phyloP scores from a whole-genome alignment of 208 protist genomes.

The Trichomonas vaginalis region DNA sequence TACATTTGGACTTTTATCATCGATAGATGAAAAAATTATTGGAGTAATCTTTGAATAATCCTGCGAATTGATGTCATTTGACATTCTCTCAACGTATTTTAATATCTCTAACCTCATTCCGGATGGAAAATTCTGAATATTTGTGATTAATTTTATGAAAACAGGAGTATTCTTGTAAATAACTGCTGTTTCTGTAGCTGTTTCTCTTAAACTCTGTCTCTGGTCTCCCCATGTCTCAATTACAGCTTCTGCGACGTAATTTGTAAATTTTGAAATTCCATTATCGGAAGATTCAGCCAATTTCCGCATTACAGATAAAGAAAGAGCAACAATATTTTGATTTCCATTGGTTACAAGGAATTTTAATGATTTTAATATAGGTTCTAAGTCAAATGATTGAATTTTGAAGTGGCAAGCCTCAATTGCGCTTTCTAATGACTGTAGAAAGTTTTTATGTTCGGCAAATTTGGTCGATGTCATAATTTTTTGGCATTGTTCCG shows the following conservation, averaged over 20 bases:
- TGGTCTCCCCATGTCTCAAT: background rate
- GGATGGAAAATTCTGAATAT: background rate
- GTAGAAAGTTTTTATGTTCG: background rate
- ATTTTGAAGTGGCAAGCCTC: background rate
- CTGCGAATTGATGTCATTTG: background rate
- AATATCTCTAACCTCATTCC: background rate
- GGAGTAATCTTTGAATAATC: background rate
- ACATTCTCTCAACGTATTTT: background rate
- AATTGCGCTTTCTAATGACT: background rate
- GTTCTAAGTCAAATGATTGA: background rate
- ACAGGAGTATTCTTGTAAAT: background rate
- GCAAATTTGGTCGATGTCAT: background rate
- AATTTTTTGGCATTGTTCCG: background rate
- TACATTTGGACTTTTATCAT: background rate
- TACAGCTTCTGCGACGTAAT: background rate
- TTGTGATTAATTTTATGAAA: background rate
- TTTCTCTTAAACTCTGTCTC: background rate
- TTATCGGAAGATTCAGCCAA: background rate
- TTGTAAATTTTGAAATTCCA: background rate
- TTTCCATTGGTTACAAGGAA: background rate
- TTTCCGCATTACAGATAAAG: background rate
- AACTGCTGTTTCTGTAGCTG: background rate
- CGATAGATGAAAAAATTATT: background rate
- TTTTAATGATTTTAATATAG: background rate
- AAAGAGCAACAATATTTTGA: background rate